Evolutionary conservation across 2,329 filamentous ascomycete species (phyloP).

Genomic region (Claviceps pusilla): DNA sequence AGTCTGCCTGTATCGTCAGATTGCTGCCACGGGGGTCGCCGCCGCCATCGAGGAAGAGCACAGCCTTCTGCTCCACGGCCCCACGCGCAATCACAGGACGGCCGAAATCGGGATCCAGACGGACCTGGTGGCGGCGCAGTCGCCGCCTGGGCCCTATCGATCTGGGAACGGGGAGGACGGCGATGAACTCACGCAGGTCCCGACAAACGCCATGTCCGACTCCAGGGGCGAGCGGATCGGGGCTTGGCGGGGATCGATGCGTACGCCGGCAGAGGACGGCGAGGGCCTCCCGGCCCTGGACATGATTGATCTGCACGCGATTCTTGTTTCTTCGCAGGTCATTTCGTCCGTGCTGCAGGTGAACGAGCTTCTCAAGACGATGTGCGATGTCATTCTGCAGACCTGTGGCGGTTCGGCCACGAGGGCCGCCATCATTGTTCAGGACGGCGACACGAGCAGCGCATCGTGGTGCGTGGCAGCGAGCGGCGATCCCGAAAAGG

Average conservation of each 20-base stretch:
- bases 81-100: constrained; percentile 41
- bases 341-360: constrained; percentile 66
- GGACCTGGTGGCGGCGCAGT: constrained; percentile 46
- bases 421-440: constrained; percentile 57
- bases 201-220: constrained; percentile 31
- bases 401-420: constrained; percentile 58
- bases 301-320: constrained; percentile 69
- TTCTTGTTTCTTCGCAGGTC: constrained; percentile 63
- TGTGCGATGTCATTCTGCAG: constrained; percentile 68
- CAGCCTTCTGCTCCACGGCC: constrained; percentile 49
- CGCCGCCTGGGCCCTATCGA: constrained; percentile 36
- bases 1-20: constrained; percentile 50
- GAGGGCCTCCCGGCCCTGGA: constrained; percentile 58
- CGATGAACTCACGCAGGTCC: constrained; percentile 25
- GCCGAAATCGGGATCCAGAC: constrained; percentile 55
- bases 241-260: constrained; percentile 48
- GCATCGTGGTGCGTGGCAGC: constrained; percentile 59
- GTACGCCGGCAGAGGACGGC: constrained; percentile 38
- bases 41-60: constrained; percentile 54
- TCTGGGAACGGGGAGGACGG: constrained; percentile 29
- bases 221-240: constrained; percentile 43
- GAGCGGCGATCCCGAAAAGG: constrained; percentile 55
- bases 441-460: constrained; percentile 41
- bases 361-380: constrained; percentile 61
- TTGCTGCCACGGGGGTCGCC: constrained; percentile 56